phyloP scores from a whole-genome alignment of 2,329 filamentous ascomycete genomes.

The Chaetomiaceae sp. region DNA sequence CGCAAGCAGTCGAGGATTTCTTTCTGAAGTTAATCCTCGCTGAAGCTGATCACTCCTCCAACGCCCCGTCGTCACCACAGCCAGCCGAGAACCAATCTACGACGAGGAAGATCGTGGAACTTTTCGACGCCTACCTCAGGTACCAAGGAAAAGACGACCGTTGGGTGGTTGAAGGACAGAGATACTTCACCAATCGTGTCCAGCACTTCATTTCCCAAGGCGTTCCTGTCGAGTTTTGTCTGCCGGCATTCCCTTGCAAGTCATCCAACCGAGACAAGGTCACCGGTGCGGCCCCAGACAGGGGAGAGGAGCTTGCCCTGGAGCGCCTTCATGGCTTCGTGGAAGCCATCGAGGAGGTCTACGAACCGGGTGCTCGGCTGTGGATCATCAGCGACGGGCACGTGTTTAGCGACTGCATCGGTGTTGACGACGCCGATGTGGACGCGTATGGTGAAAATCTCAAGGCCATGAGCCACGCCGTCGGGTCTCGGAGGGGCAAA shows the following conservation, averaged over 20 bases:
- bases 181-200: conserved; percentile 17
- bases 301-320: conserved; percentile 19
- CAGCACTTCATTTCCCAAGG: conserved; percentile 14
- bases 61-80: background rate
- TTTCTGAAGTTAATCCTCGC: conserved; percentile 17
- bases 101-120: conserved; percentile 11
- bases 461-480: conserved; percentile 13
- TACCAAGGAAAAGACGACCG: conserved; percentile 18
- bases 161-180: conserved; percentile 9
- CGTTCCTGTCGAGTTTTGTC: conserved; percentile 13
- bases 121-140: conserved; percentile 19
- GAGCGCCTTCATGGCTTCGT: conserved; percentile 18
- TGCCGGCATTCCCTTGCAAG: conserved; percentile 21
- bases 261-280: conserved; percentile 22
- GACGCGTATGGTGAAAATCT: conserved; percentile 18
- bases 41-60: conserved; percentile 14
- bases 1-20: conserved; percentile 18
- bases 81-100: background rate
- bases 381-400: conserved; percentile 23
- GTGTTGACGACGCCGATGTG: conserved; percentile 19
- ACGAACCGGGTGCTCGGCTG: conserved; percentile 17
- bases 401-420: conserved; percentile 22
- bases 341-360: conserved; percentile 11
- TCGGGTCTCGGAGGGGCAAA: conserved; percentile 11
- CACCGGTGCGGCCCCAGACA: conserved; percentile 14